Evolutionary conservation across 805 yeast genomes (phyloP).

Genomic region (Teunomyces tritomae): DNA sequence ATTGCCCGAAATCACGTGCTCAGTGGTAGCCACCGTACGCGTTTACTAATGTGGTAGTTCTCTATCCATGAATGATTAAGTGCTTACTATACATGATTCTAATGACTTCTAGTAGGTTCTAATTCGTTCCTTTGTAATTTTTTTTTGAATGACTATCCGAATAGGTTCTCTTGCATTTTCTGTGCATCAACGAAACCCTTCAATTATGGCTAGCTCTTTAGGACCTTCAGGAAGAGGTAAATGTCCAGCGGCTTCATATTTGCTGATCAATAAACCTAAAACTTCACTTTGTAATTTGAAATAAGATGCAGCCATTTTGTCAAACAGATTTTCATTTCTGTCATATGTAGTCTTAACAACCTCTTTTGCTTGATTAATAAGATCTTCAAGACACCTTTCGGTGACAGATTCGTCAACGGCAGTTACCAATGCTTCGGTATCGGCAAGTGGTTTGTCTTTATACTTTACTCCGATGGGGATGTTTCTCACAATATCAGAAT

Average conservation of each 20-base stretch:
- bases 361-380: not conserved
- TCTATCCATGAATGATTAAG: not conserved
- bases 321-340: not conserved
- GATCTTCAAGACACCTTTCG: not conserved
- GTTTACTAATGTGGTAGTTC: not conserved
- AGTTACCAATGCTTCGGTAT: not conserved
- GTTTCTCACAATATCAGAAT: constrained; percentile 1
- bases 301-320: not conserved
- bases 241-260: not conserved
- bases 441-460: constrained; percentile 1
- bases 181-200: not conserved
- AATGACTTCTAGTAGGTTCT: not conserved
- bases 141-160: not conserved
- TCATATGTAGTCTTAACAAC: not conserved
- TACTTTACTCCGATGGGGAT: constrained; percentile 1
- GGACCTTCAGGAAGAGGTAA: constrained; percentile 2
- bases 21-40: no score
- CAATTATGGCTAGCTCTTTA: not conserved
- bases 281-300: not conserved
- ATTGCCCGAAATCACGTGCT: not conserved
- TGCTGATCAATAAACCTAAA: not conserved
- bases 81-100: not conserved
- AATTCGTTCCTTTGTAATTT: not conserved
- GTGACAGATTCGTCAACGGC: constrained; percentile 1
- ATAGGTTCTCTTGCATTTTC: no score